Base-by-base conservation (phyloP, 78 protist genomes). In the Dictyostelium capitatum region DNA sequence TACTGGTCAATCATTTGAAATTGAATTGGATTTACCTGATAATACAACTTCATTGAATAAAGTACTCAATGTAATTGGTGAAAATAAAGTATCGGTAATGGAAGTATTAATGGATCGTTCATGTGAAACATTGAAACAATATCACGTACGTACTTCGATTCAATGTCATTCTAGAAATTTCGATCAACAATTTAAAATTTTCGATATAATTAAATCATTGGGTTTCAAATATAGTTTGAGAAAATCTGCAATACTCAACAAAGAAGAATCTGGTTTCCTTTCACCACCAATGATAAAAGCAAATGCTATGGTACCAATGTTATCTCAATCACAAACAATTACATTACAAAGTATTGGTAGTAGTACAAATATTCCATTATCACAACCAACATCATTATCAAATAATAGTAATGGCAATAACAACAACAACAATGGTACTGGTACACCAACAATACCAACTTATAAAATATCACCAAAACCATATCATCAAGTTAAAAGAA, bases 51-150 rank as follows among this genome's bases (percentile, higher is more conserved):
- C 96, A 6, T 14, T 93, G 7, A 65, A 72, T 51, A 85, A 82
- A 10, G 89, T 93, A 17, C 7, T 93, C 10, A 37, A 72, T 23
- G 81, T 93, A 7, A 80, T 93, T 41, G 92, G 93, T 50, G 73
- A 54, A 3, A 79, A 93, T 46, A 77, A 77, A 41, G 92, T 84
- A 53, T 64, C 82, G 2, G 89, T 93, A 23, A 73, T 83, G 43
- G 96, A 93, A 23, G 91, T 93, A 32, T 19, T 57, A 17, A 85
- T 93, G 94, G 93, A 93, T 28, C 81, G 91, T 59, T 85, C 92
- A 4, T 80, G 91, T 78, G 89, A 87, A 50, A 72, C 93, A 2
- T 46, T 87, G 2, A 74, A 77, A 32, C 92, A 73, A 43, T 93
- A 84, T 69, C 89, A 79, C 14, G 91, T 93, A 10, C 47, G 84